Base-by-base conservation (phyloP, 148 eudicot genomes). In the Camellia lanceoleosa region DNA sequence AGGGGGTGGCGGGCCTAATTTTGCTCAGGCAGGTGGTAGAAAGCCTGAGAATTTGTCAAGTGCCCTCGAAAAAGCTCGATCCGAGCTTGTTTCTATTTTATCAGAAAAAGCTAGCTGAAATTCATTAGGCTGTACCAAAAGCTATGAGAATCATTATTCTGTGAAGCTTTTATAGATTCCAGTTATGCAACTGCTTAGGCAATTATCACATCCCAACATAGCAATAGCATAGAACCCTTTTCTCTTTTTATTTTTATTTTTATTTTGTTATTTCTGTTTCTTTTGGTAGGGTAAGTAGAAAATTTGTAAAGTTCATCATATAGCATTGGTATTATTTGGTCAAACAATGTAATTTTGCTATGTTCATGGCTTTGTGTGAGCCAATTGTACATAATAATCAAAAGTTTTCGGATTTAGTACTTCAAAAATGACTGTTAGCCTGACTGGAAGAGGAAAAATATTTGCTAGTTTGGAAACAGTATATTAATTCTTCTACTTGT, bases 1-100 rank as follows among this genome's bases (percentile, higher is more conserved):
- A 30, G 98, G 99, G 99, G 99, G 99, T 64, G 99, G 99, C 54
- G 88, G 91, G 78, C 98, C 98, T 58, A 94, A 91, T 84, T 89
- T 94, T 68, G 97, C 99, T 20, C 99, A 96, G 90, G 99, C 99
- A 7, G 99, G 99, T 68, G 98, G 98, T 52, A 88, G 87, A 79
- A 92, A 92, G 75, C 98, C 98, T 19, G 93, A 93, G 77, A 96
- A 93, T 82, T 80, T 96, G 80, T 56, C 5, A 78, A 80, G 71
- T 62, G 97, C 98, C 7, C 97, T 96, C 72, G 97, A 89, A 60
- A 91, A 90, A 80, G 98, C 97, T 30, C 89, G 89, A 18, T 87
- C 88, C 1, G 94, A 90, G 16, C 90, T 94, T 47, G 76, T 90
- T 81, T 83, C 89, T 2, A 30, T 87, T 75, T 83, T 96, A 38